Conservation (phyloP, 2,329 filamentous ascomycete genomes). For the Claviceps humidiphila region DNA sequence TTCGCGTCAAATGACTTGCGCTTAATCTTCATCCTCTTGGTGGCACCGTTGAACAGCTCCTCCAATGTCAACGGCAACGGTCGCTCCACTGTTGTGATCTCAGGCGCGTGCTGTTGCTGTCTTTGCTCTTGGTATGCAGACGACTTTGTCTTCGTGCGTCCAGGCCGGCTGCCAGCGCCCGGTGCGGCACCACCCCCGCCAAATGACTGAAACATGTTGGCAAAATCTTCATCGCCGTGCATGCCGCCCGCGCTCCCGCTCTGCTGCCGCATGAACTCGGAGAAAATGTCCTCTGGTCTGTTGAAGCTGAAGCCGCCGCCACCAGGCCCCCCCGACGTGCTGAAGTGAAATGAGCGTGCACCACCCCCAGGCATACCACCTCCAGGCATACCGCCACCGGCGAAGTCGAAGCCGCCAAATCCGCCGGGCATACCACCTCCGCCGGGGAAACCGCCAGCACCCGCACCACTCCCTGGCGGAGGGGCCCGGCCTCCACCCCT, state of each 20-base stretch:
- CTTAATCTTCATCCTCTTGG: constrained; percentile 98
- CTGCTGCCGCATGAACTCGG: constrained; percentile 56
- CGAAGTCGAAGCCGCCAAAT: constrained; percentile 38
- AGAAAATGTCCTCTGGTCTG: constrained; percentile 72
- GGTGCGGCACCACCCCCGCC: constrained; percentile 20
- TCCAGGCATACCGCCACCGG: constrained; percentile 27
- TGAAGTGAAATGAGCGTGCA: constrained; percentile 51
- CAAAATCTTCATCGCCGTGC: constrained; percentile 31
- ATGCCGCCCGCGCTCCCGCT: constrained; percentile 21
- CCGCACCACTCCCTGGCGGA: constrained; percentile 34
- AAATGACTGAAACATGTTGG: constrained; percentile 43
- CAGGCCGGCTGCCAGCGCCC: constrained; percentile 23
- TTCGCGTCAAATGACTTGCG: constrained; percentile 83
- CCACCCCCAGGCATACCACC: constrained; percentile 32
- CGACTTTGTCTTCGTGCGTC: constrained; percentile 29
- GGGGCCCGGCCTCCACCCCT: constrained; percentile 56
- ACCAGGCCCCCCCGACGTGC: constrained; percentile 36
- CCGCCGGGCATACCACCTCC: constrained; percentile 40
- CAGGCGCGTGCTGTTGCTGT: constrained; percentile 44
- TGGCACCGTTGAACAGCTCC: constrained; percentile 73
- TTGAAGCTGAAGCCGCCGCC: constrained; percentile 66
- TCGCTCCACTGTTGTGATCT: constrained; percentile 84
- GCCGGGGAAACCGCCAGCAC: constrained; percentile 41
- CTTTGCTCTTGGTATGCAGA: constrained; percentile 22
- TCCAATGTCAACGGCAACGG: constrained; percentile 71